Base-by-base conservation (phyloP, 2,329 filamentous ascomycete genomes). In the Annulohypoxylon truncatum region DNA sequence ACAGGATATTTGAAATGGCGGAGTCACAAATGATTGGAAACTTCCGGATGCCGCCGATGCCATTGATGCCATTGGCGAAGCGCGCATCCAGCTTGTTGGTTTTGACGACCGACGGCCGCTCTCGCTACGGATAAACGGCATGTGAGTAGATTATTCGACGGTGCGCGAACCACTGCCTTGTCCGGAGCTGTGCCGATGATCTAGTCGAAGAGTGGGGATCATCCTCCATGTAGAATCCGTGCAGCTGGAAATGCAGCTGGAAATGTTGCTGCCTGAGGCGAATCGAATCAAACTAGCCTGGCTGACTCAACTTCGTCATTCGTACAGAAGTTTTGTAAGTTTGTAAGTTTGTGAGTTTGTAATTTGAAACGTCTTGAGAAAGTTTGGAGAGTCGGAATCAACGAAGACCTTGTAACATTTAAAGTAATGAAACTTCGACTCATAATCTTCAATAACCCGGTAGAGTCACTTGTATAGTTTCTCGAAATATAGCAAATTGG, bases 81-180 rank as follows among this genome's bases (percentile, higher is more conserved):
- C 26, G 38, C 24, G 46, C 28, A 24, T 29, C 20, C 15, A 38
- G 2, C 44, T 26, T 15, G 31, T 44, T 53, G 47, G 15, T 35
- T 24, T 18, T 40, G 38, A 33, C n/a, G 29, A 35, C 31, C 29
- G 50, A 51, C 10, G 24, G 53, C 42, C 15, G 15, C 40, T 51
- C 28, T 35, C n/a, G 26, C 13, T 24, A 48, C 57, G 53, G 58
- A 52, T 51, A 48, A 55, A 56, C 46, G 54, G 48, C 31, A 57
- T 33, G 5, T 28, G 31, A 35, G 57, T 42, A 42, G 18, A 18
- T 26, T n/a, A 38, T 35, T 61, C 61, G 42, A 26, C 31, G 51
- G 54, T 57, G 52, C 67, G 67, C 69, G 67, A 68, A 69, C 69
- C 53, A 58, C 24, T 44, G 57, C 48, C 65, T 70, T 51, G 38